Percentiles rank a stretch among this genome's conserved stretches.
phyloP scores from a whole-genome alignment of 768 basidiomycete genomes.

The Naganishia vishniacii region DNA sequence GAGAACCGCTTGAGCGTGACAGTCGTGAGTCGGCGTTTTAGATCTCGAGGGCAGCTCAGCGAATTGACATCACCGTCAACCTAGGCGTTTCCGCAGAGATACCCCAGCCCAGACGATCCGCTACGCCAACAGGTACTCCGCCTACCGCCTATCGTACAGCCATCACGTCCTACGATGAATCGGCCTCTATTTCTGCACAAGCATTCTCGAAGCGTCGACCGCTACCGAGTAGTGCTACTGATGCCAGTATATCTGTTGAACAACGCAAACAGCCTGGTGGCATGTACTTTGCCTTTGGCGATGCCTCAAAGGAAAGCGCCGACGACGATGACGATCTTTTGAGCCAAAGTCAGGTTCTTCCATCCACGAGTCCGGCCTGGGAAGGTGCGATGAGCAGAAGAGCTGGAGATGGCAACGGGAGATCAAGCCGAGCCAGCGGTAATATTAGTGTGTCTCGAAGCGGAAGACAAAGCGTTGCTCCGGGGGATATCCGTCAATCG shows the following conservation, averaged over 20 bases:
- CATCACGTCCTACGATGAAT: slow-evolving; percentile 16
- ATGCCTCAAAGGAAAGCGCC: slow-evolving; percentile 6
- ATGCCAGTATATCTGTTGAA: slow-evolving; percentile 8
- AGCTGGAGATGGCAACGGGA: not conserved
- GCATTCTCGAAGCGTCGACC: slow-evolving; percentile 15
- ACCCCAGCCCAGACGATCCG: slow-evolving; percentile 13
- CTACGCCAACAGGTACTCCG: slow-evolving; percentile 7
- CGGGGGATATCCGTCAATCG: slow-evolving; percentile 27
- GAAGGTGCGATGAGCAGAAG: not conserved
- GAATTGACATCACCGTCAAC: too few relatives aligned
- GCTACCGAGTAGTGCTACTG: slow-evolving; percentile 7
- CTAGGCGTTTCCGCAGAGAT: not conserved
- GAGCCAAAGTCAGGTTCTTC: slow-evolving; percentile 7
- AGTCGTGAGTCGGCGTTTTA: too few relatives aligned
- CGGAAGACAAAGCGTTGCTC: slow-evolving; percentile 43
- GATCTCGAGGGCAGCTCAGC: too few relatives aligned
- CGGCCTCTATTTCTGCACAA: slow-evolving; percentile 12
- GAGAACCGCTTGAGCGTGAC: too few relatives aligned
- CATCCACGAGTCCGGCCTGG: slow-evolving; percentile 7
- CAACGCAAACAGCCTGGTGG: slow-evolving; percentile 7
- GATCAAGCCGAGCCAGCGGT: slow-evolving; percentile 15
- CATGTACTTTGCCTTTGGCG: slow-evolving; percentile 16
- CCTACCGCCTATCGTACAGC: slow-evolving; percentile 14
- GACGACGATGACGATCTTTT: slow-evolving; percentile 12
- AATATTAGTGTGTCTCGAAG: slow-evolving; percentile 30